Base-by-base conservation (phyloP, 805 yeast species). In the Grigorovia jiainica region DNA sequence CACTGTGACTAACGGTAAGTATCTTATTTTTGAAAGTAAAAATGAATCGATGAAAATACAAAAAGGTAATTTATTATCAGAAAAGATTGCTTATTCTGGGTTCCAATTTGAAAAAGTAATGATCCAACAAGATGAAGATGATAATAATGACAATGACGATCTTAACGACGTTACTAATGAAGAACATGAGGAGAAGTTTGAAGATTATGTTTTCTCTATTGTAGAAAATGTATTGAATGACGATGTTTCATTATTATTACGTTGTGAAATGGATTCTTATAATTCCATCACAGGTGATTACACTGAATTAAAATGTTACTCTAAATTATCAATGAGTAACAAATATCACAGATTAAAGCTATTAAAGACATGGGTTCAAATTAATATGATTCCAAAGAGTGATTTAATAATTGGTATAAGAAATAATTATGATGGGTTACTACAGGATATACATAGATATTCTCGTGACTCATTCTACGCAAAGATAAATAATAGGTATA, bases 241-340 rank as follows among this genome's bases (percentile, higher is more conserved):
- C 4, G 39, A 49, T 7, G 44, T 53, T 9, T 43, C 41, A 13
- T n/a, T 59, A 10, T 38, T 61, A n/a, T 36, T 61, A 13, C 52
- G 63, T 15, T 58, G 61, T 36, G 65, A 61, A 43, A 52, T 61
- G 55, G 65, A 61, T 42, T 50, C 59, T 7, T 51, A 49, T 42
- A 54, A 61, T 32, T 25, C 44, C 2, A 20, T 32, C 3, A 42
- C 47, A 2, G 43, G 51, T 4, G 42, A 42, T 2, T 60, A 52
- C 36, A 55, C 58, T 8, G 65, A 61, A 43, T 34, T 61, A 20
- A 61, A 61, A 45, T 58, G 65, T 40, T 58, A 48, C 34, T 43
- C 51, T 2, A 46, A 47, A 7, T 37, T 61, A 8, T 51, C 48
- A 16, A 40, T 54, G 42, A 43, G 48, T 8, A 50, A 47, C 27